Conservation (phyloP, 192 early-diverging fungal genomes). For the Gaertneriomyces sp. region DNA sequence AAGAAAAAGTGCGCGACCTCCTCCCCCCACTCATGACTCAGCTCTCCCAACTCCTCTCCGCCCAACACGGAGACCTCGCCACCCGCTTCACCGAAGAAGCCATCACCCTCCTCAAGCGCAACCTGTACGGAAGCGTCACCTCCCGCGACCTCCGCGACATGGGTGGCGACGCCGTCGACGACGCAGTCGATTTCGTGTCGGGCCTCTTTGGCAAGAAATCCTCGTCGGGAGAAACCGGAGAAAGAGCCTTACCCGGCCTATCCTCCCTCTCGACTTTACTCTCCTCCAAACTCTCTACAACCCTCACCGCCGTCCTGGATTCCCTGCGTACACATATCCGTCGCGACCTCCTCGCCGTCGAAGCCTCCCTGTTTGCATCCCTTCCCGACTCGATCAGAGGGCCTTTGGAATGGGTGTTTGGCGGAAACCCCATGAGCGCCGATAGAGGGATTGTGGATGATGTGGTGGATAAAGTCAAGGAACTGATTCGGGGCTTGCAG, state of each 20-base stretch:
- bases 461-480: conserved; percentile 16
- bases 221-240: conserved; percentile 10
- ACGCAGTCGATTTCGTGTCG: conserved; percentile 6
- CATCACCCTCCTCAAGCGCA: conserved; percentile 14
- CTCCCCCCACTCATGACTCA: conserved; percentile 17
- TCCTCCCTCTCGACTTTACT: conserved; percentile 2
- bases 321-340: conserved; percentile 8
- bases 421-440: conserved; percentile 8
- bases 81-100: conserved; percentile 16
- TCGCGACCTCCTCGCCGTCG: conserved; percentile 10
- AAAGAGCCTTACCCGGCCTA: conserved; percentile 13
- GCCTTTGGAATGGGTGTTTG: conserved; percentile 22
- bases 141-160: conserved; percentile 25
- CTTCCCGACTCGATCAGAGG: conserved; percentile 21
- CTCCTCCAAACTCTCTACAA: conserved; percentile 8
- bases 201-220: conserved; percentile 13
- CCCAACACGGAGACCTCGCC: conserved; percentile 20
- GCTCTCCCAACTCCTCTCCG: conserved; percentile 10
- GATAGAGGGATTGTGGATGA: conserved; percentile 18
- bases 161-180: conserved; percentile 9
- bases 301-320: conserved; percentile 1
- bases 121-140: conserved; percentile 23
- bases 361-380: conserved; percentile 8
- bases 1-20: conserved; percentile 19
- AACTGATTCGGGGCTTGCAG: conserved; percentile 9